phyloP scores from a whole-genome alignment of 768 basidiomycete genomes.

The Multifurca ochricompacta region DNA sequence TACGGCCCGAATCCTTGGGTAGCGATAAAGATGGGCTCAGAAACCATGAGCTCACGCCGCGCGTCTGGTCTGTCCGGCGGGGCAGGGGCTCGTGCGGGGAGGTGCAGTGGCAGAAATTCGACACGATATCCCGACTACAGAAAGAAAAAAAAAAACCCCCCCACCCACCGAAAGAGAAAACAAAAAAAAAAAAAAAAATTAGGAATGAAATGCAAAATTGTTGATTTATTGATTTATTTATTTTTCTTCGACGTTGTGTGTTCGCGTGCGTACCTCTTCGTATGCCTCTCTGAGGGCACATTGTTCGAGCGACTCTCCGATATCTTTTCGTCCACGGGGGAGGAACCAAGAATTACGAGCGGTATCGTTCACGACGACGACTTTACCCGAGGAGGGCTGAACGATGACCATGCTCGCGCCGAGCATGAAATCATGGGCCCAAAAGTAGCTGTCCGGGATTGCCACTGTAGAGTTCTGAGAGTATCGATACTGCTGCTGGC shows the following conservation, averaged over 20 bases:
- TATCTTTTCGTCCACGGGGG: constrained; percentile 58
- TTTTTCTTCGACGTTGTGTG: too few species aligned
- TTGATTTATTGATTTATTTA: too few species aligned
- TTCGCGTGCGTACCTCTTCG: constrained; percentile 59
- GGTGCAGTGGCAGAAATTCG: constrained; percentile 39
- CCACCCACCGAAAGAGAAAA: neutral
- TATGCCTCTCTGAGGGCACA: constrained; percentile 57
- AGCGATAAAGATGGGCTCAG: constrained; percentile 41
- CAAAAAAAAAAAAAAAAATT: neutral
- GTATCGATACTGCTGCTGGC: too few species aligned
- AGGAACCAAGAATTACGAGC: constrained; percentile 41
- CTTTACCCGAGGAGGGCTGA: constrained; percentile 45
- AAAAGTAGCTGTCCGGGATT: constrained; percentile 40
- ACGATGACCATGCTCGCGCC: constrained; percentile 59
- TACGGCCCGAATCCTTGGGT: constrained; percentile 27
- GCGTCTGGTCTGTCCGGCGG: constrained; percentile 26
- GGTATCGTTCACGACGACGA: constrained; percentile 38
- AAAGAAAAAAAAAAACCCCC: neutral
- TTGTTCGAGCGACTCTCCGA: constrained; percentile 53
- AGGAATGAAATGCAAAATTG: neutral
- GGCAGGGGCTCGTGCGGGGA: constrained; percentile 35
- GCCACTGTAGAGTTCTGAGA: constrained; percentile 36
- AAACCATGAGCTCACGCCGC: constrained; percentile 22
- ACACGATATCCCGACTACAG: constrained; percentile 43
- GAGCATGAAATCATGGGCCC: constrained; percentile 44